These are phyloP conservation scores for Dissoconium aciculare DNA, from an alignment of 2,329 filamentous ascomycete species.

Conservation along the genomic window DNA sequence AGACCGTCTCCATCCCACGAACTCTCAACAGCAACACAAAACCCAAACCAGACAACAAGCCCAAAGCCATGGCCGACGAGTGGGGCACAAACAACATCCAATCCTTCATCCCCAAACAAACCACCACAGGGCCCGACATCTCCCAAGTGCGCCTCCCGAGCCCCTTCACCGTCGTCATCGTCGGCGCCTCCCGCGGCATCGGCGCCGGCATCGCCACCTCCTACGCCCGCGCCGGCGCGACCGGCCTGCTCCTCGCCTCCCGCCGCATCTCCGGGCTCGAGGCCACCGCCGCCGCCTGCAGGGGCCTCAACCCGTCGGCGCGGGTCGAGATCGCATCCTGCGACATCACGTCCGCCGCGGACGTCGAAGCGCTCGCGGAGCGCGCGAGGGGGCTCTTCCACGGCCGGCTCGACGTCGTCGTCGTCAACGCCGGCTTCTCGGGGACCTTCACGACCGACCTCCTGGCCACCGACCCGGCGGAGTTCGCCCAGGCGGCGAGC, in stretches of 20 bases:
- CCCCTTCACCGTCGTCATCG: conserved; percentile 22
- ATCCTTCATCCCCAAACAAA: no score
- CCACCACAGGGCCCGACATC: no score
- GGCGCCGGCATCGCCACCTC: conserved; percentile 23
- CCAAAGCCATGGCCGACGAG: no score
- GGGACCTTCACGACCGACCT: conserved; percentile 12
- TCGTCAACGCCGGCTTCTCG: conserved; percentile 16
- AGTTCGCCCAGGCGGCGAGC: conserved; percentile 13
- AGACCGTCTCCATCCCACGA: no score
- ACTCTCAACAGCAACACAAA: no score
- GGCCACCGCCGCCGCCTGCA: conserved; percentile 16
- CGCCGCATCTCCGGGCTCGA: conserved; percentile 19
- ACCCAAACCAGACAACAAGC: no score
- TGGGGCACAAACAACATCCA: no score
- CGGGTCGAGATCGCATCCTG: conserved; percentile 18
- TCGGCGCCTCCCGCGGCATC: conserved; percentile 26
- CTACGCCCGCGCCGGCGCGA: conserved; percentile 23
- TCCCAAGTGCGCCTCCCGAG: conserved; percentile 12
- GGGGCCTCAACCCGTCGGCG: conserved; percentile 14
- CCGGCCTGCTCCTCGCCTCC: conserved; percentile 23
- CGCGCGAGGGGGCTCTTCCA: conserved; percentile 7
- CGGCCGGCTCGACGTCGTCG: conserved; percentile 16
- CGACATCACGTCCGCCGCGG: conserved; percentile 13
- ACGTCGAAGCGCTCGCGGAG: conserved; percentile 12
- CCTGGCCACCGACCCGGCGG: conserved; percentile 12